Base-by-base conservation (phyloP, 2,329 filamentous ascomycete genomes). In the Podosphaera aphanis region DNA sequence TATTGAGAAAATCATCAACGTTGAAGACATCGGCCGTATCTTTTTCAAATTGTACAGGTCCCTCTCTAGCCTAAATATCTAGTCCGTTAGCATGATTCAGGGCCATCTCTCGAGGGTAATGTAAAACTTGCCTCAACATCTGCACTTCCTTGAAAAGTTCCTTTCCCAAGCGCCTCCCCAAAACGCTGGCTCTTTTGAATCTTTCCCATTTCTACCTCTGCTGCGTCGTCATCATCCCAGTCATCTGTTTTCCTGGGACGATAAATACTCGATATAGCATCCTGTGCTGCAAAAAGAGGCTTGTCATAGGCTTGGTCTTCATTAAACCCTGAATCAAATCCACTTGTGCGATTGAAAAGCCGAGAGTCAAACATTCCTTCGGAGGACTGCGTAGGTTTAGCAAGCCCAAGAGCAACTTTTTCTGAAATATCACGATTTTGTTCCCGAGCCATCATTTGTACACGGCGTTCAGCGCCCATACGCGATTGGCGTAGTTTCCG, bases 241-340 rank as follows among this genome's bases (percentile, higher is more conserved):
- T 78, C 80, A 56, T 79, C 74, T 47, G 79, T 77, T 20, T 80
- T 74, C 19, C 73, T 73, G 1, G 88, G 84, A 29, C 85, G 73
- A 63, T 98, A 98, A 53, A 98, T 95, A 60, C 79, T 88, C 64
- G 75, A 90, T 56, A 94, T 84, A 7, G 84, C 88, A 59, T 95
- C 88, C 60, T 94, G 85, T 13, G 90, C 88, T 0, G 86, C 86
- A 60, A 98, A 98, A 6, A 98, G 67, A 18, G 90, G 90, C 64
- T 95, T 95, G 62, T 95, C 90, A 64, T 95, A 98, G 0, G 79
- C 77, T 58, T 98, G 90, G 61, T 98, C 90, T 62, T 98, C 90
- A 61, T 98, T 98, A 70, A 94, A 85, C 0, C 88, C 90, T 45
- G 77, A 73, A 54, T 85, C 79, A 59, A 98, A 92, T 0, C 90